Percentiles rank a stretch among this genome's conserved stretches.
These are phyloP conservation scores for Pythium angustatum DNA, from an alignment of 352 stramenopile genomes.

Conservation along the genomic window DNA sequence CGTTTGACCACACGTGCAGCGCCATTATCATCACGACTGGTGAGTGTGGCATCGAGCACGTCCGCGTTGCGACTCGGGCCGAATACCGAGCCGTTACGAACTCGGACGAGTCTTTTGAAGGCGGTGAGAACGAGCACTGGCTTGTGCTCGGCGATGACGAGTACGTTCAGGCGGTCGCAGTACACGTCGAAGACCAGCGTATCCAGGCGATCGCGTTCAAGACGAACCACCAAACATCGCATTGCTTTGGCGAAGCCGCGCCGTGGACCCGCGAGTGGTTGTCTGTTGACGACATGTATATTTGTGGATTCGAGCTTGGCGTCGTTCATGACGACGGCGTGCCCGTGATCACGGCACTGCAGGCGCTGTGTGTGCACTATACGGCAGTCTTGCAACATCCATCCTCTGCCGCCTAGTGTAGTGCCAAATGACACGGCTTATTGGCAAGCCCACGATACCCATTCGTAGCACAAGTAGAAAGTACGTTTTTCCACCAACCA, in stretches of 20 bases:
- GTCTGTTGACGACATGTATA: background rate
- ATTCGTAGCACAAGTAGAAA: too few species aligned
- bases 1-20: background rate
- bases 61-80: background rate
- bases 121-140: background rate
- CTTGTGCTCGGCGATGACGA: background rate
- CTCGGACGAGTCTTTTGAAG: background rate
- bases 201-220: constrained; percentile 1
- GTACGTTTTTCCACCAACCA: too few species aligned
- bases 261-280: background rate
- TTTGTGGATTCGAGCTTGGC: background rate
- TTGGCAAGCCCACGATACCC: background rate
- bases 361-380: background rate
- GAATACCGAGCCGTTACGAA: background rate
- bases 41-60: background rate
- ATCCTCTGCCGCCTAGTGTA: too few species aligned
- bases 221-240: constrained; percentile 2
- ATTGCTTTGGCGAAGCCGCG: background rate
- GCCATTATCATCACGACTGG: constrained; percentile 5
- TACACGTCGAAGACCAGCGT: background rate
- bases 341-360: background rate
- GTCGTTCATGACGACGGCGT: background rate
- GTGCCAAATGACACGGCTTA: background rate
- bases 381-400: too few species aligned
- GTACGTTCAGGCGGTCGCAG: background rate